Percentiles rank a stretch among this genome's conserved stretches.
phyloP scores from a whole-genome alignment of 164 flowering plant genomes.

The Aristolochia contorta region DNA sequence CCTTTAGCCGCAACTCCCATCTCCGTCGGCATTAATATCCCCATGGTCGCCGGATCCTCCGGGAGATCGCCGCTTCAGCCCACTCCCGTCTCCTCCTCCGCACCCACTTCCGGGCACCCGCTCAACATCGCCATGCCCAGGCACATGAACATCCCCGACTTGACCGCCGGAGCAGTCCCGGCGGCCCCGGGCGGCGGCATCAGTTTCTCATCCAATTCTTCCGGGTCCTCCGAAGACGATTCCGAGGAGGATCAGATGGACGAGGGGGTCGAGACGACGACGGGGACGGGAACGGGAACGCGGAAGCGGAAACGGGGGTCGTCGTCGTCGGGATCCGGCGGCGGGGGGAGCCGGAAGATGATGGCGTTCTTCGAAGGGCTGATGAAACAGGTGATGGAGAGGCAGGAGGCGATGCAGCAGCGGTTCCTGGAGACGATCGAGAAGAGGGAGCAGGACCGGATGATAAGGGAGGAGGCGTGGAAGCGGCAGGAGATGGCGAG shows the following conservation, averaged over 20 bases:
- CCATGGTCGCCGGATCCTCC: conserved; percentile 6
- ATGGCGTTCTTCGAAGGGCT: conserved; percentile 49
- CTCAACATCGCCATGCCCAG: neutral
- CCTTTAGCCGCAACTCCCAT: conserved; percentile 2
- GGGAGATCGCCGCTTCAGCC: no score
- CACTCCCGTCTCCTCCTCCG: neutral
- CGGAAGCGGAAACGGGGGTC: conserved; percentile 29
- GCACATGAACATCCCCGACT: neutral
- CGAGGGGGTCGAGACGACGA: conserved; percentile 2
- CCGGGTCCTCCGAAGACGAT: conserved; percentile 17
- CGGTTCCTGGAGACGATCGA: conserved; percentile 56
- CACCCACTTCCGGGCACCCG: neutral
- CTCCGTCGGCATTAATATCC: conserved; percentile 3
- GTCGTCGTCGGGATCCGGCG: conserved; percentile 10
- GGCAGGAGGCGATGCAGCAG: conserved; percentile 63
- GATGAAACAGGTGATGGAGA: conserved; percentile 66
- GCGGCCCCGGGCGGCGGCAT: conserved; percentile 23
- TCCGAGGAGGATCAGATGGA: conserved; percentile 7
- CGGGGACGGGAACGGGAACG: no score
- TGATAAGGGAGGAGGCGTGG: conserved; percentile 73
- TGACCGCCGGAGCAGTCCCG: neutral
- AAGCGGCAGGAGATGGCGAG: conserved; percentile 58
- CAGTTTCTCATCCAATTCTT: conserved; percentile 43
- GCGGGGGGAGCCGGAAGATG: conserved; percentile 27
- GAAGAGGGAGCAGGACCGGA: conserved; percentile 64